phyloP scores from a whole-genome alignment of 148 eudicot species.

The Rhododendron vialii region DNA sequence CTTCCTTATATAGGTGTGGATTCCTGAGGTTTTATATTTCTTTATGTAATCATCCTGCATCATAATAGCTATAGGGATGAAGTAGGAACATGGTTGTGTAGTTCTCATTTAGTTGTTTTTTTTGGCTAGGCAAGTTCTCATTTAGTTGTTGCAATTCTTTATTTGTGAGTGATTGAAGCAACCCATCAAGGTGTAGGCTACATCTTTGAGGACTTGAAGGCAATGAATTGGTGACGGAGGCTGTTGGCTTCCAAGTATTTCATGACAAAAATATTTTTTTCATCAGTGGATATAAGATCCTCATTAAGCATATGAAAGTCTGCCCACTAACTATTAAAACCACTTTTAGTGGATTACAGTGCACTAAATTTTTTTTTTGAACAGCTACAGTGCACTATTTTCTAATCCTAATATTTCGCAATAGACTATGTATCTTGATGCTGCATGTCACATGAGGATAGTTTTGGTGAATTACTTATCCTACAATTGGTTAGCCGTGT shows the following conservation, averaged over 20 bases:
- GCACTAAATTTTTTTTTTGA: background rate
- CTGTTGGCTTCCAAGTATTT: background rate
- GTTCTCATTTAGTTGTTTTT: background rate
- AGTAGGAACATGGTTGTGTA: background rate
- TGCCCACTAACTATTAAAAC: background rate
- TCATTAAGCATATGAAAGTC: background rate
- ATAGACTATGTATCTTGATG: background rate
- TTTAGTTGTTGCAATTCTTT: background rate
- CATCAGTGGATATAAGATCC: background rate
- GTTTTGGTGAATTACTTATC: background rate
- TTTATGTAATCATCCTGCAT: no score
- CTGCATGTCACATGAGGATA: background rate
- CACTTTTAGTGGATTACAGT: background rate
- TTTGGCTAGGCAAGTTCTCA: background rate
- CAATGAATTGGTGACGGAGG: background rate
- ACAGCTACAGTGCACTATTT: background rate
- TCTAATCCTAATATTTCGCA: background rate
- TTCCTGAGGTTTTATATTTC: background rate
- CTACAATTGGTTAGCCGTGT: background rate
- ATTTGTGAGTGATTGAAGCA: background rate
- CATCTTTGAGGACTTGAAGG: background rate
- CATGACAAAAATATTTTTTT: background rate
- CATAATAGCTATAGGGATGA: background rate
- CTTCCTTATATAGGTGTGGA: no score
- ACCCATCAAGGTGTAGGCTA: background rate